Base-by-base conservation (phyloP, 2,329 filamentous ascomycete genomes). In the Sphaerulina musiva region DNA sequence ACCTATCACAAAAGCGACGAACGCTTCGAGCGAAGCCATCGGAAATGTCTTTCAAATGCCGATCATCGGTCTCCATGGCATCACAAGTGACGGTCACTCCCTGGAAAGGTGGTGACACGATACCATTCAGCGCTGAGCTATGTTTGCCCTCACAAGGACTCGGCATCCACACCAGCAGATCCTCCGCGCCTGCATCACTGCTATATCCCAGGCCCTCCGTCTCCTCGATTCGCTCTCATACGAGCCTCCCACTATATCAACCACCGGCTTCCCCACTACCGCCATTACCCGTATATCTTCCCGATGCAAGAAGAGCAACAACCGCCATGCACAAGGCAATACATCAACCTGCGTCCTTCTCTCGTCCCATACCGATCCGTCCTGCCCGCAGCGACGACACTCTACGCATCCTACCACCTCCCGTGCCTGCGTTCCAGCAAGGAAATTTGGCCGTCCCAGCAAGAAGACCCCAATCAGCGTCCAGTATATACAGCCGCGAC, bases 41-140 rank as follows among this genome's bases (percentile, higher is more conserved):
- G 8, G 61, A 66, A n/a, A 63, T 66, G 61, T 66, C 66, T 3
- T 66, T 67, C 58, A 64, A 67, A 51, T 67, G 66, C 56, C 60
- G 64, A 31, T 65, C 66, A 8, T 64, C 65, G 1, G 57, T 57
- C 2, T 63, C 64, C 0, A 57, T 67, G 2, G 59, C 62, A 2
- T 56, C 58, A 4, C 50, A 56, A 29, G 62, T 58, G 3, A 47
- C 60, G 9, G 36, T 53, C 0, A 42, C 51, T 3, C 36, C 12
- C 9, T n/a, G 42, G 26, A 54, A 36, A 46, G 32, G 32, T 31
- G 44, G 39, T 53, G 49, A 47, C n/a, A 31, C 29, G 17, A 47
- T 23, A 60, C 59, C 31, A 55, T 29, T 10, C 32, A 38, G 14
- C 39, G 6, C 38, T 2, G 14, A 47, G 20, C 49, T 59, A 8